Evolutionary conservation across 2,329 filamentous ascomycete genomes (phyloP).

Genomic region (Knoxdaviesia proteae): DNA sequence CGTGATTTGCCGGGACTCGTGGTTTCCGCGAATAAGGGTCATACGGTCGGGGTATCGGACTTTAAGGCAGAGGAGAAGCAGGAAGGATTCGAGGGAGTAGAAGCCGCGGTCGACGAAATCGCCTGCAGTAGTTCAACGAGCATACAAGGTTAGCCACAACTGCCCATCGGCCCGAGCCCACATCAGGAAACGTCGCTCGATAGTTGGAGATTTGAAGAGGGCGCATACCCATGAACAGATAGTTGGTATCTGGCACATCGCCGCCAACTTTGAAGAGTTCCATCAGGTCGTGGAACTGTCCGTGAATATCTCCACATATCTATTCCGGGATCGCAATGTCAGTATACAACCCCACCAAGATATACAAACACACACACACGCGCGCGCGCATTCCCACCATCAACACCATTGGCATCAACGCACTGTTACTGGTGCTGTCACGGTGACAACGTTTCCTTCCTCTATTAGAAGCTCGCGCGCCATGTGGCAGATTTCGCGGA

Average conservation of each 20-base stretch:
- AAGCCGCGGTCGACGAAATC: conserved; percentile 97
- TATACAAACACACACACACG: too few species aligned
- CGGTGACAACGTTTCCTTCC: conserved; percentile 90
- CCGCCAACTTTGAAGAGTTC: conserved; percentile 87
- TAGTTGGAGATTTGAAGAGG: neutral
- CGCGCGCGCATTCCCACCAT: too few species aligned
- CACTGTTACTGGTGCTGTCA: conserved; percentile 86
- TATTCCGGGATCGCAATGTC: conserved; percentile 10
- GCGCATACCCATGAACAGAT: conserved; percentile 81
- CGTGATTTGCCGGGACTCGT: conserved; percentile 92
- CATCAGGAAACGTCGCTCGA: neutral
- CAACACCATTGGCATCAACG: conserved; percentile 7
- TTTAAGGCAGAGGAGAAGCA: conserved; percentile 87
- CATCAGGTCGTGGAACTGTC: conserved; percentile 93
- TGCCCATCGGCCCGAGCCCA: conserved; percentile 4
- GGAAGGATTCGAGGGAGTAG: conserved; percentile 92
- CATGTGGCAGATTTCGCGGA: conserved; percentile 93
- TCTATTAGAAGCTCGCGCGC: conserved; percentile 90
- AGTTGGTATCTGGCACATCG: conserved; percentile 87
- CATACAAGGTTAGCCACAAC: conserved; percentile 1
- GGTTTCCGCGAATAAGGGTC: conserved; percentile 85
- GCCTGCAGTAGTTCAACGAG: conserved; percentile 23
- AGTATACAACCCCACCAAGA: too few species aligned
- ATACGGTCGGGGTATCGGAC: conserved; percentile 95
- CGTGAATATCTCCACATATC: conserved; percentile 95